Evolutionary conservation across 2,329 filamentous ascomycete genomes (phyloP).

Genomic region (Penicillium sclerotigenum): DNA sequence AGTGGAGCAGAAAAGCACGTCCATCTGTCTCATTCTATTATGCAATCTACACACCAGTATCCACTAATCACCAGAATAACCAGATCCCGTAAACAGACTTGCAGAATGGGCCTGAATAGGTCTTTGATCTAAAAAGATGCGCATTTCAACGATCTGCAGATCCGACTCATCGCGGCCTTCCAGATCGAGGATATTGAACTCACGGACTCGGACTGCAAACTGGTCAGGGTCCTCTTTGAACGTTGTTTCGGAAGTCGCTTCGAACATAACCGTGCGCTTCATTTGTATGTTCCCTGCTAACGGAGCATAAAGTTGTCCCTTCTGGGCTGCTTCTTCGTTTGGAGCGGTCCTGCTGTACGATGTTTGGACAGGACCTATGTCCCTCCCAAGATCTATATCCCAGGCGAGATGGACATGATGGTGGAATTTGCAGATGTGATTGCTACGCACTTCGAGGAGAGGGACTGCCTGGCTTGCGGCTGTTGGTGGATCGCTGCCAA

Average conservation of each 20-base stretch:
- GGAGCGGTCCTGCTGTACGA: neutral
- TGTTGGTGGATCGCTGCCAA: slow-evolving; percentile 19
- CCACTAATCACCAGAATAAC: neutral
- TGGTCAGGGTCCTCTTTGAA: slow-evolving; percentile 23
- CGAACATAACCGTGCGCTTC: slow-evolving; percentile 24
- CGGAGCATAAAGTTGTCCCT: slow-evolving; percentile 5
- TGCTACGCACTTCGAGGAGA: slow-evolving; percentile 17
- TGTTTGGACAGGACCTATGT: neutral
- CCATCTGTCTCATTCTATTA: neutral
- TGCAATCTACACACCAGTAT: neutral
- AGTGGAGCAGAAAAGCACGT: slow-evolving; percentile 1
- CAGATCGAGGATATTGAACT: slow-evolving; percentile 23
- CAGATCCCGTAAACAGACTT: neutral
- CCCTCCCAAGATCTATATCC: slow-evolving; percentile 18
- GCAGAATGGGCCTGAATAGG: slow-evolving; percentile 20
- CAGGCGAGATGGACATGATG: slow-evolving; percentile 20
- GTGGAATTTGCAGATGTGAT: slow-evolving; percentile 14
- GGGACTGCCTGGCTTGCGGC: slow-evolving; percentile 7
- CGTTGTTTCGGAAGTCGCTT: slow-evolving; percentile 17
- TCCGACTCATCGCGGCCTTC: slow-evolving; percentile 7
- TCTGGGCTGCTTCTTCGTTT: neutral
- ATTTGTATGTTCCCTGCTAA: slow-evolving; percentile 1
- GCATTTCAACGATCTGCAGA: slow-evolving; percentile 19
- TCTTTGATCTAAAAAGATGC: slow-evolving; percentile 19
- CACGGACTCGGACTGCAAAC: slow-evolving; percentile 16